These are phyloP conservation scores for Lentinus brumalis DNA, from an alignment of 768 basidiomycete genomes.

Conservation along the genomic window DNA sequence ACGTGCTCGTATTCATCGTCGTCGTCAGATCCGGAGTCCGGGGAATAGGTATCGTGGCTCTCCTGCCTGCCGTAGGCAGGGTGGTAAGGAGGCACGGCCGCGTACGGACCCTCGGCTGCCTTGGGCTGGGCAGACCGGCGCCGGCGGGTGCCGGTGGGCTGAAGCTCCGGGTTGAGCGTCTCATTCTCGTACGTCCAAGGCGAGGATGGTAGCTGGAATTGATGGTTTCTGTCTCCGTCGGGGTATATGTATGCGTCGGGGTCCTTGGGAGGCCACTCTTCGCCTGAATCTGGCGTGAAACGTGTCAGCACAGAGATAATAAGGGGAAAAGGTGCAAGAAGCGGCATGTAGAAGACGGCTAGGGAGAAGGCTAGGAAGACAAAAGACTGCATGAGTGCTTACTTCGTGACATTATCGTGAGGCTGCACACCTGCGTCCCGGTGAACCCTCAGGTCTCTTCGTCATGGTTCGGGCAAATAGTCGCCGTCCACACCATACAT, in stretches of 20 bases:
- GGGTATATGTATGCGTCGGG: slow-evolving; percentile 35
- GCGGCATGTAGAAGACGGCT: neutral
- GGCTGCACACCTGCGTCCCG: slow-evolving; percentile 11
- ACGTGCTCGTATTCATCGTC: slow-evolving; percentile 32
- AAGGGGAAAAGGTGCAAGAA: neutral
- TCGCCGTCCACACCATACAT: slow-evolving; percentile 12
- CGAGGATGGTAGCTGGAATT: slow-evolving; percentile 53
- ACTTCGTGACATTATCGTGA: slow-evolving; percentile 9
- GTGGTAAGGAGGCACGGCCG: slow-evolving; percentile 73
- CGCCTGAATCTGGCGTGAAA: slow-evolving; percentile 36
- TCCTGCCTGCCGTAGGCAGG: slow-evolving; percentile 57
- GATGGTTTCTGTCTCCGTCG: slow-evolving; percentile 35
- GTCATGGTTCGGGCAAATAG: slow-evolving; percentile 12
- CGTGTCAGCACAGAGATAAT: neutral
- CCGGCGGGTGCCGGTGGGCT: slow-evolving; percentile 53
- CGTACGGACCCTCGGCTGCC: slow-evolving; percentile 37
- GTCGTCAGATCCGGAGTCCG: slow-evolving; percentile 21
- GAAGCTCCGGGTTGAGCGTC: slow-evolving; percentile 72
- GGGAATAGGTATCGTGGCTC: slow-evolving; percentile 28
- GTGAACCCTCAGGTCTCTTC: neutral
- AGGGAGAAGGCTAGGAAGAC: neutral
- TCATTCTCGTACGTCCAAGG: slow-evolving; percentile 90
- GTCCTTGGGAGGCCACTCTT: slow-evolving; percentile 78
- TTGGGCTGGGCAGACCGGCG: slow-evolving; percentile 24
- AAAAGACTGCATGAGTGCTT: slow-evolving; percentile 16